Conservation (phyloP, 306 rosid species). For the Purshia tridentata region DNA sequence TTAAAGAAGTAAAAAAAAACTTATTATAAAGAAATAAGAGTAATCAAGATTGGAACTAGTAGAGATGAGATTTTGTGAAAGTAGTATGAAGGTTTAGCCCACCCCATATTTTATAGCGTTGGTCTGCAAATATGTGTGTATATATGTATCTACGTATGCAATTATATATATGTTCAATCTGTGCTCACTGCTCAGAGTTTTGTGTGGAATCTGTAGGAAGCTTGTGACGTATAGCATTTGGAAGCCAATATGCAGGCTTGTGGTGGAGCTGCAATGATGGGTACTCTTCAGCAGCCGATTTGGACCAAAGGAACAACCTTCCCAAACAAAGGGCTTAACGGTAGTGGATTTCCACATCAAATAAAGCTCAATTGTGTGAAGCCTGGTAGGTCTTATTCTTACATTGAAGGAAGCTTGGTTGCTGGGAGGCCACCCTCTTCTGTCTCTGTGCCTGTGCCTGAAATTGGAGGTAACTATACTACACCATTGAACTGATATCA, state of each 20-base stretch:
- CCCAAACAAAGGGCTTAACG: conserved; percentile 33
- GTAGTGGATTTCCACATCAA: conserved; percentile 36
- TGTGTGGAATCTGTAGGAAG: conserved; percentile 14
- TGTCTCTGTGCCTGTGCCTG: conserved; percentile 42
- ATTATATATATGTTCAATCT: background rate
- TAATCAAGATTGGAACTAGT: too few species aligned
- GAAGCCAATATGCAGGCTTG: conserved; percentile 55
- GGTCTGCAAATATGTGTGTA: background rate
- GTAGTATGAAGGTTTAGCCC: too few species aligned
- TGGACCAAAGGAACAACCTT: conserved; percentile 45
- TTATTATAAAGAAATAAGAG: too few species aligned
- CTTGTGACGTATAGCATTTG: background rate
- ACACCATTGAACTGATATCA: background rate
- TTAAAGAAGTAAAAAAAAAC: too few species aligned
- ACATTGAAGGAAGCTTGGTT: conserved; percentile 49
- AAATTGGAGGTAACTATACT: conserved; percentile 54
- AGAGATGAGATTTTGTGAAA: too few species aligned
- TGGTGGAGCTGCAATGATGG: conserved; percentile 54
- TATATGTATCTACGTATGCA: background rate
- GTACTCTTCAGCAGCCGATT: conserved; percentile 56
- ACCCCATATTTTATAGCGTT: too few species aligned
- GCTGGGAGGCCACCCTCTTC: conserved; percentile 52
- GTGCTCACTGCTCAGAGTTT: background rate
- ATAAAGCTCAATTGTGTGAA: conserved; percentile 35
- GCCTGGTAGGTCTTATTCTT: conserved; percentile 42